Percentiles rank a stretch among this genome's conserved stretches.
phyloP scores from a whole-genome alignment of 306 rosid genomes.

The Cotoneaster glaucophyllus region DNA sequence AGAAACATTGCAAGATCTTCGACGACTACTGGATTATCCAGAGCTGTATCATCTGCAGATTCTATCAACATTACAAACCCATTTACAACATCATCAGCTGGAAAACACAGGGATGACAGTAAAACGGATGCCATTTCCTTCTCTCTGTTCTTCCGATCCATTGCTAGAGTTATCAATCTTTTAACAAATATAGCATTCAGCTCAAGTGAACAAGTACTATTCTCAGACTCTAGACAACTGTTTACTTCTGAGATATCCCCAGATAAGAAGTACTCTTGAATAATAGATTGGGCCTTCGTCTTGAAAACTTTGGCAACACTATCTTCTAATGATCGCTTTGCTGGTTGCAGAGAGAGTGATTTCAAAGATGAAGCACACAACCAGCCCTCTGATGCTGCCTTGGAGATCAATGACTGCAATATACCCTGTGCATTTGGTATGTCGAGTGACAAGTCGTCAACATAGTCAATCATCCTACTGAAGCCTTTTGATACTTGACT shows the following conservation, averaged over 20 bases:
- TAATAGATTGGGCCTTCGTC: conserved; percentile 47
- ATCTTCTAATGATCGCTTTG: conserved; percentile 32
- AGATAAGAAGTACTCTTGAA: conserved; percentile 65
- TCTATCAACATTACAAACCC: conserved; percentile 65
- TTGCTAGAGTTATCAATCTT: conserved; percentile 52
- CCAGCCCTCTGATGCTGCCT: conserved; percentile 82
- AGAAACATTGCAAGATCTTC: conserved; percentile 78
- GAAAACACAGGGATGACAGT: conserved; percentile 57
- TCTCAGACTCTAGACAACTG: conserved; percentile 48
- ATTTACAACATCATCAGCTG: conserved; percentile 55
- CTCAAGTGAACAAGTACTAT: conserved; percentile 23
- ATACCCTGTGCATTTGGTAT: conserved; percentile 54
- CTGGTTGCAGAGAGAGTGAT: conserved; percentile 39
- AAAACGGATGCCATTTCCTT: conserved; percentile 74
- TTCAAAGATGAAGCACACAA: conserved; percentile 58
- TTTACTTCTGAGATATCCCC: conserved; percentile 52
- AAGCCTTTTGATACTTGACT: conserved; percentile 69
- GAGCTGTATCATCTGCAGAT: conserved; percentile 66
- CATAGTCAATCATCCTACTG: conserved; percentile 45
- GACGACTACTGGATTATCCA: conserved; percentile 59
- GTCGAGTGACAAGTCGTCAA: conserved; percentile 67
- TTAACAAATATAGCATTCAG: conserved; percentile 62
- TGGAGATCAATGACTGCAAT: conserved; percentile 42
- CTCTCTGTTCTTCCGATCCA: conserved; percentile 72
- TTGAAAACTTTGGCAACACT: conserved; percentile 43